Evolutionary conservation across 2,329 filamentous ascomycete species (phyloP).

Genomic region (Didymella exigua): DNA sequence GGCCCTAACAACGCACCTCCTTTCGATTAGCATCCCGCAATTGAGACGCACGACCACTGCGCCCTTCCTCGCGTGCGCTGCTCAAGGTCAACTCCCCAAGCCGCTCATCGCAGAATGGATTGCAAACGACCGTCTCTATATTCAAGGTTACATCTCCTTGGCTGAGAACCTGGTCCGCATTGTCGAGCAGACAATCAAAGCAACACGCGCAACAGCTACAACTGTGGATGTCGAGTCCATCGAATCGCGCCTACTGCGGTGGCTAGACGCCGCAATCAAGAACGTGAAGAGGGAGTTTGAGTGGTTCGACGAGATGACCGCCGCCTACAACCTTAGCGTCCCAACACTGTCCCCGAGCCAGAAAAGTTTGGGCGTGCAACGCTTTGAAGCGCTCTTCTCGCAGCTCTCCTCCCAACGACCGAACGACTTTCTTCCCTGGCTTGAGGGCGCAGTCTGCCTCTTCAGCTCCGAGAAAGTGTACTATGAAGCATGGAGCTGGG

Average conservation of each 20-base stretch:
- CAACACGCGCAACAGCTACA: slow-evolving; percentile 22
- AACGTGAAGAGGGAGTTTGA: slow-evolving; percentile 41
- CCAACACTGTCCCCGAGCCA: neutral
- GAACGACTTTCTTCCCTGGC: slow-evolving; percentile 36
- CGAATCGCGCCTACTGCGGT: slow-evolving; percentile 33
- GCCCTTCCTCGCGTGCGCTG: slow-evolving; percentile 38
- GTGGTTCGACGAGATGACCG: slow-evolving; percentile 42
- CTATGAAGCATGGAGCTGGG: slow-evolving; percentile 44
- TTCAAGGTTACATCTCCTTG: slow-evolving; percentile 40
- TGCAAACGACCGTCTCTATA: slow-evolving; percentile 43
- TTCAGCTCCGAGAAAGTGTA: slow-evolving; percentile 46
- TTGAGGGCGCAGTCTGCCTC: slow-evolving; percentile 41
- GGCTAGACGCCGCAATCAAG: slow-evolving; percentile 40
- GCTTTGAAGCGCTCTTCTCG: slow-evolving; percentile 38
- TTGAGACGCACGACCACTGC: slow-evolving; percentile 40
- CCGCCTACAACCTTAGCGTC: slow-evolving; percentile 24
- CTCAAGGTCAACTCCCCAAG: slow-evolving; percentile 40
- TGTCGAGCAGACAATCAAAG: slow-evolving; percentile 18
- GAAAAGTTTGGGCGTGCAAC: slow-evolving; percentile 37
- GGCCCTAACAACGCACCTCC: slow-evolving; percentile 41
- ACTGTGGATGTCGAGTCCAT: slow-evolving; percentile 22
- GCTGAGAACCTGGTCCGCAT: slow-evolving; percentile 33
- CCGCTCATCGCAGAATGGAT: slow-evolving; percentile 42
- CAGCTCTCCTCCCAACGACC: slow-evolving; percentile 10
- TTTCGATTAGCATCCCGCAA: slow-evolving; percentile 33